These are phyloP conservation scores for Paracamarosporium sp. DNA, from an alignment of 2,329 filamentous ascomycete genomes.

Conservation along the genomic window DNA sequence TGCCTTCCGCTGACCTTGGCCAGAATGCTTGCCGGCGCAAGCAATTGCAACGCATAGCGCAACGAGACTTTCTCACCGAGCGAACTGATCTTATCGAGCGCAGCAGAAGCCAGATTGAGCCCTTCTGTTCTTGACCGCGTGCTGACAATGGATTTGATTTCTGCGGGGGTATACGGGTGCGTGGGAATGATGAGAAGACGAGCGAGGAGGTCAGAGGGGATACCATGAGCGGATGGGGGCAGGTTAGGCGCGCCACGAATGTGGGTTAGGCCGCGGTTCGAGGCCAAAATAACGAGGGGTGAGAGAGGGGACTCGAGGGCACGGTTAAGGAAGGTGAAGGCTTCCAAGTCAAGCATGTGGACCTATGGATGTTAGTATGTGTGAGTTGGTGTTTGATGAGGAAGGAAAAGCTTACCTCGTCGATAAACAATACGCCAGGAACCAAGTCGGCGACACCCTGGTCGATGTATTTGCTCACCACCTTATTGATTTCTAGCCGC, in stretches of 20 bases:
- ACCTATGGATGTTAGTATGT: constrained; percentile 63
- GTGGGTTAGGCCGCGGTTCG: constrained; percentile 91
- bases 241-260: constrained; percentile 81
- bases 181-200: constrained; percentile 96
- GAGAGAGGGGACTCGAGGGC: constrained; percentile 95
- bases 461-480: constrained; percentile 98
- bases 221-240: constrained; percentile 78
- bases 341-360: constrained; percentile 99
- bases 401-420: constrained; percentile 73
- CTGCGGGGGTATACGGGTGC: constrained; percentile 82
- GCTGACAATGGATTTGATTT: constrained; percentile 91
- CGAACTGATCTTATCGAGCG: constrained; percentile 84
- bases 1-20: constrained; percentile 70
- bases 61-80: constrained; percentile 89
- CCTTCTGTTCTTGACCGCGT: constrained; percentile 84
- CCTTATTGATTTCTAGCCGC: constrained; percentile 96
- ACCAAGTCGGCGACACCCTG: constrained; percentile 97
- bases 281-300: constrained; percentile 95
- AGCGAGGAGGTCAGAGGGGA: constrained; percentile 90
- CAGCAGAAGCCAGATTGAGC: constrained; percentile 78
- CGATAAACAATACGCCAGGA: constrained; percentile 97
- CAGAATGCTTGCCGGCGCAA: constrained; percentile 89
- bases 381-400: not conserved
- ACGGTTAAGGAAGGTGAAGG: constrained; percentile 98
- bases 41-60: constrained; percentile 89